These are phyloP conservation scores for Gonium pectorale DNA, from an alignment of 139 green algal species.

Conservation along the genomic window DNA sequence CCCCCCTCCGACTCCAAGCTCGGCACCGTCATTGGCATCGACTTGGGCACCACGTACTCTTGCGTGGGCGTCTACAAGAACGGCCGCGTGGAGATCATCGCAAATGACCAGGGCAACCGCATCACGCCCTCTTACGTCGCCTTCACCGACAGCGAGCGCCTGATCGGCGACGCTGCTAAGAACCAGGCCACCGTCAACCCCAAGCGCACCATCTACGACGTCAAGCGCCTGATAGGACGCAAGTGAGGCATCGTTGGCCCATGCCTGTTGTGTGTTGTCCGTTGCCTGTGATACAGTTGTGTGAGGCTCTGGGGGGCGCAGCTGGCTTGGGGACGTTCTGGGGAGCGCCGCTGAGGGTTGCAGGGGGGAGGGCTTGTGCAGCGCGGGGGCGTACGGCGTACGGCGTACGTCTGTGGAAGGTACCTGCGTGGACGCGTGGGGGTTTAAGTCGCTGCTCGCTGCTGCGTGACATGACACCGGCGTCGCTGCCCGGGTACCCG, in stretches of 20 bases:
- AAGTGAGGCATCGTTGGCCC: background rate
- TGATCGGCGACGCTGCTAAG: slow-evolving; percentile 94
- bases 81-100: slow-evolving; percentile 93
- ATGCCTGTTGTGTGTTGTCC: background rate
- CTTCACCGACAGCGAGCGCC: slow-evolving; percentile 95
- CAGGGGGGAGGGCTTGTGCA: background rate
- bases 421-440: too few relatives aligned
- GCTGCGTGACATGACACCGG: too few relatives aligned
- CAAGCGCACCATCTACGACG: slow-evolving; percentile 96
- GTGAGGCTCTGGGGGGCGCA: background rate
- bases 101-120: slow-evolving; percentile 94
- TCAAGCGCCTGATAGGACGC: slow-evolving; percentile 96
- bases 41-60: slow-evolving; percentile 90
- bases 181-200: slow-evolving; percentile 96
- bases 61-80: slow-evolving; percentile 99
- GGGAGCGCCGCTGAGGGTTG: background rate
- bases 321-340: background rate
- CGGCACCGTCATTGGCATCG: slow-evolving; percentile 75
- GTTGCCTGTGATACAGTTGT: too few relatives aligned
- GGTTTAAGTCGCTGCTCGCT: too few relatives aligned
- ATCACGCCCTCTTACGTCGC: slow-evolving; percentile 96
- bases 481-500: too few relatives aligned
- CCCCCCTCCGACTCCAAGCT: background rate
- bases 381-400: background rate
- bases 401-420: background rate